Conservation (phyloP, 768 basidiomycete species). For the Fibroporia radiculosa region DNA sequence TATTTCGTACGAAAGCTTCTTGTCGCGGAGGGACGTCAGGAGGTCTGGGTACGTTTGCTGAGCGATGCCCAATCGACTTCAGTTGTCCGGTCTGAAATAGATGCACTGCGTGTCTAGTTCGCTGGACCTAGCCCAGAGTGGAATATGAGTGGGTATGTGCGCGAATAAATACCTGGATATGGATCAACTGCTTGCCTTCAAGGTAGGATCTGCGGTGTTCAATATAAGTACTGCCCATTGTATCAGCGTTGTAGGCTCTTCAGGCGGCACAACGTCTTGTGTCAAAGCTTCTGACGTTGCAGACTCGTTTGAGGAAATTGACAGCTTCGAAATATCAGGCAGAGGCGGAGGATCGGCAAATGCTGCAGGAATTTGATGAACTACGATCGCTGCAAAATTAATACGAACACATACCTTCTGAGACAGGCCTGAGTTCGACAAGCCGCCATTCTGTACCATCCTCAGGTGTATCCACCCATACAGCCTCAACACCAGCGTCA, state of each 20-base stretch:
- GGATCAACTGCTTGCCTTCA: conserved; percentile 38
- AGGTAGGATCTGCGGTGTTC: conserved; percentile 60
- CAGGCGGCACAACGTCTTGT: conserved; percentile 42
- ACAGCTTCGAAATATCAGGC: conserved; percentile 17
- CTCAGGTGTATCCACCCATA: conserved; percentile 56
- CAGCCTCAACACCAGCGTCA: conserved; percentile 32
- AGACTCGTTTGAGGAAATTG: conserved; percentile 10
- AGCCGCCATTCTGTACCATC: conserved; percentile 49
- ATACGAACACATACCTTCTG: conserved; percentile 46
- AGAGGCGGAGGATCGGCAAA: conserved; percentile 62
- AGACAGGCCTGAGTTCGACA: conserved; percentile 63
- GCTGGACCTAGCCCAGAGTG: conserved; percentile 40
- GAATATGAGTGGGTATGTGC: too few species aligned
- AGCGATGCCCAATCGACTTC: conserved; percentile 51
- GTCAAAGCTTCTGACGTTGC: conserved; percentile 5
- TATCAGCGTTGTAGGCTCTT: conserved; percentile 58
- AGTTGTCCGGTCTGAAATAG: conserved; percentile 65
- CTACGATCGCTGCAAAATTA: background rate
- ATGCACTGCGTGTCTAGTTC: conserved; percentile 62
- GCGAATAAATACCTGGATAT: background rate
- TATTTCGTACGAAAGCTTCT: conserved; percentile 38
- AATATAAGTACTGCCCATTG: conserved; percentile 76
- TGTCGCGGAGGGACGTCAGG: conserved; percentile 63
- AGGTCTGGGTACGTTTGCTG: conserved; percentile 38
- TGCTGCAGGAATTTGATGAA: conserved; percentile 25